Conservation (phyloP, 805 yeast species). For the Pichia manshurica region DNA sequence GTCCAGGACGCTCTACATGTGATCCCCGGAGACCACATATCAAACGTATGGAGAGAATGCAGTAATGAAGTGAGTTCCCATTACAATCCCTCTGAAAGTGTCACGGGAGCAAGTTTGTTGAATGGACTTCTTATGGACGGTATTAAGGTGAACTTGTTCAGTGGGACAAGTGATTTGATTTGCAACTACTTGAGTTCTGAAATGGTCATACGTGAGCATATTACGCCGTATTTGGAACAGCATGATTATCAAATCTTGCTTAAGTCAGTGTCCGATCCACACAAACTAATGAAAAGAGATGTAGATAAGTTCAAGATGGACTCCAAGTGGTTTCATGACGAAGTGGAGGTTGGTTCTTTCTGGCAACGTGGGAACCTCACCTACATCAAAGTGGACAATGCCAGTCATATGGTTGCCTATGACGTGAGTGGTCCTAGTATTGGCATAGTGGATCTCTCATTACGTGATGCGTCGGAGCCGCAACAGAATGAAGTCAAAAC, state of each 20-base stretch:
- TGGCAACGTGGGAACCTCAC: constrained; percentile 64
- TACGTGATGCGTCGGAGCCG: constrained; percentile 14
- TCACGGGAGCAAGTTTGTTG: constrained; percentile 55
- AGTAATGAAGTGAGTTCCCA: constrained; percentile 47
- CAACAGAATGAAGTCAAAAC: constrained; percentile 10
- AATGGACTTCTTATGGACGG: constrained; percentile 52
- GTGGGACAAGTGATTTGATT: constrained; percentile 84
- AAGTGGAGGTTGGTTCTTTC: constrained; percentile 34
- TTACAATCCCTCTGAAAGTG: constrained; percentile 41
- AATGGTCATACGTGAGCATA: constrained; percentile 52
- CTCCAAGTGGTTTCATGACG: constrained; percentile 41
- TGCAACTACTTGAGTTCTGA: constrained; percentile 81
- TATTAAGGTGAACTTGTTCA: constrained; percentile 64
- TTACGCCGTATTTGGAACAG: constrained; percentile 8
- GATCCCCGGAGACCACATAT: constrained; percentile 21
- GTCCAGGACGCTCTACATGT: constrained; percentile 50
- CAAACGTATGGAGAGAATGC: constrained; percentile 71
- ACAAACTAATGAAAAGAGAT: neutral
- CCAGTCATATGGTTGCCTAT: constrained; percentile 93
- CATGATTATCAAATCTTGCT: constrained; percentile 1
- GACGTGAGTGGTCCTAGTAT: constrained; percentile 68
- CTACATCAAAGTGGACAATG: constrained; percentile 62
- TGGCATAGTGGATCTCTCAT: constrained; percentile 53
- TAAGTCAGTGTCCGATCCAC: neutral
- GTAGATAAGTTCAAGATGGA: constrained; percentile 14